Percentiles rank a stretch among this genome's conserved stretches.
These are phyloP conservation scores for Gymnopus androsaceus DNA, from an alignment of 1,284 basidiomycete species.

Conservation along the genomic window DNA sequence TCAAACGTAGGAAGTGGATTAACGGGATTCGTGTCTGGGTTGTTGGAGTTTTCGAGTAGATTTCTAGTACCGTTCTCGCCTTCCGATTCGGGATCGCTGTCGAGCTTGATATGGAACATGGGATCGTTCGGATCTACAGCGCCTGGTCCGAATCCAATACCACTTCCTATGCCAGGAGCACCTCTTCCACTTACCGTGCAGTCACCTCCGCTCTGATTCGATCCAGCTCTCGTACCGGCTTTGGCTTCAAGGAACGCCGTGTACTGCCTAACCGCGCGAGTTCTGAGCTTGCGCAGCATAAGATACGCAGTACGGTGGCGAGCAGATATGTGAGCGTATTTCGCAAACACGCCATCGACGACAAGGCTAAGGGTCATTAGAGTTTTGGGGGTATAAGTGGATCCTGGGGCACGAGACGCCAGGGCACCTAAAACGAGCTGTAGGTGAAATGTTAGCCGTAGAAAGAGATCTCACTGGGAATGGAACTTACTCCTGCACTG, in stretches of 20 bases:
- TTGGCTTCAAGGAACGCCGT: slow-evolving; percentile 24
- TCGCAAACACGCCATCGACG: slow-evolving; percentile 39
- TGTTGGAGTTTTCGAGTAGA: not conserved
- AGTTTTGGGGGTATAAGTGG: slow-evolving; percentile 41
- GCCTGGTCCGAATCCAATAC: slow-evolving; percentile 3
- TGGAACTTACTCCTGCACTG: slow-evolving; percentile 41
- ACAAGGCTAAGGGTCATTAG: slow-evolving; percentile 43
- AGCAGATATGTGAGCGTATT: slow-evolving; percentile 38
- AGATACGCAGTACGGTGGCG: slow-evolving; percentile 43
- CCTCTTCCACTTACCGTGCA: not conserved
- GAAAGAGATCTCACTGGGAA: not conserved
- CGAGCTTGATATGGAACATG: not conserved
- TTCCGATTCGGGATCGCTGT: slow-evolving; percentile 7
- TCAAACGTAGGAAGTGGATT: slow-evolving; percentile 31
- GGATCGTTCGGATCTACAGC: slow-evolving; percentile 3
- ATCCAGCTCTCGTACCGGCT: not conserved
- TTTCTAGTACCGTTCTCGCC: not conserved
- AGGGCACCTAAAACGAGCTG: slow-evolving; percentile 49
- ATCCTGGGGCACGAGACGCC: slow-evolving; percentile 45
- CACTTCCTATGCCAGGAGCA: not conserved
- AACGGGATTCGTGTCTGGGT: not conserved
- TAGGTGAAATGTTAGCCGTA: not conserved
- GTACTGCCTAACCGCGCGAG: slow-evolving; percentile 39
- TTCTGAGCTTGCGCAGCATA: slow-evolving; percentile 40
- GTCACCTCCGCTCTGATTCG: not conserved